Evolutionary conservation across 371 early-diverging fungal genomes (phyloP).

Genomic region (Lichtheimia ornata): DNA sequence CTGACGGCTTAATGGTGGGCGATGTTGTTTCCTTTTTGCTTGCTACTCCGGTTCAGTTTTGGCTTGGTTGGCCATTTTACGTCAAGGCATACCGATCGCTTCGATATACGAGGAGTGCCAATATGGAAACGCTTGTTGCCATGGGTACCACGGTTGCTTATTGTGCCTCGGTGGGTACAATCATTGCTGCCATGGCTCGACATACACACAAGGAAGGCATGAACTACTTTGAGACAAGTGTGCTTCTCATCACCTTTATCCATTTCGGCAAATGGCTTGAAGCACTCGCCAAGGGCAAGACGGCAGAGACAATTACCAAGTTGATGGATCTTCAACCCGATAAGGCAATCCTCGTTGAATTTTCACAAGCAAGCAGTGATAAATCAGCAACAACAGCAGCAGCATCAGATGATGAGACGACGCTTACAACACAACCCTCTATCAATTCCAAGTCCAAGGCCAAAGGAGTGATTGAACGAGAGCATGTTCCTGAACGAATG

Average conservation of each 20-base stretch:
- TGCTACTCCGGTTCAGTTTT: slow-evolving; percentile 62
- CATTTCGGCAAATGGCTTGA: slow-evolving; percentile 74
- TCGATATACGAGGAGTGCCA: slow-evolving; percentile 59
- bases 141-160: slow-evolving; percentile 73
- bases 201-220: slow-evolving; percentile 28
- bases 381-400: too few relatives aligned
- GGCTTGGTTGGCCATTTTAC: slow-evolving; percentile 58
- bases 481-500: slow-evolving; percentile 16
- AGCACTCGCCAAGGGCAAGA: slow-evolving; percentile 69
- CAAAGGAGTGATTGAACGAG: slow-evolving; percentile 9
- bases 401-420: background rate
- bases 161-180: slow-evolving; percentile 54
- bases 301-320: slow-evolving; percentile 70
- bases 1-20: slow-evolving; percentile 48
- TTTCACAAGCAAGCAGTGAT: slow-evolving; percentile 1
- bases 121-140: slow-evolving; percentile 72
- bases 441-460: background rate
- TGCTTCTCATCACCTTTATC: slow-evolving; percentile 71
- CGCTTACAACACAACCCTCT: background rate
- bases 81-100: slow-evolving; percentile 56
- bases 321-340: slow-evolving; percentile 72
- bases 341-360: slow-evolving; percentile 51
- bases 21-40: slow-evolving; percentile 53
- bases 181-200: slow-evolving; percentile 54
- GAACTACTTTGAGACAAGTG: slow-evolving; percentile 70